Evolutionary conservation across 306 rosid genomes (phyloP).

Genomic region (Fagus crenata): DNA sequence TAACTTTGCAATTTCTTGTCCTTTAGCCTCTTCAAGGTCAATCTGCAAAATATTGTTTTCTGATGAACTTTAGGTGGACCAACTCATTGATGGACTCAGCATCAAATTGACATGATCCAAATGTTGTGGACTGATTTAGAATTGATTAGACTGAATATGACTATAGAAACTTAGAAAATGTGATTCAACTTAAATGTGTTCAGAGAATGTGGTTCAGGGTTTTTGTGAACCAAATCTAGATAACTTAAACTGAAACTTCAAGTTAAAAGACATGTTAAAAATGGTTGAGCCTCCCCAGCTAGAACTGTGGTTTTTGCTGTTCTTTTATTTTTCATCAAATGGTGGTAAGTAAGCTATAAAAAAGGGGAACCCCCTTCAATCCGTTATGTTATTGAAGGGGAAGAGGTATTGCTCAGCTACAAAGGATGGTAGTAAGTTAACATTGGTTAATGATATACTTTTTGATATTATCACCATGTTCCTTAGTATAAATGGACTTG

Average conservation of each 20-base stretch:
- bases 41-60: conserved; percentile 41
- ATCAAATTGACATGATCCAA: conserved; percentile 17
- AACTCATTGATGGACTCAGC: conserved; percentile 5
- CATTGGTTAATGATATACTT: background rate
- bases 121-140: background rate
- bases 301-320: background rate
- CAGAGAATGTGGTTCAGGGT: background rate
- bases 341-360: background rate
- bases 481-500: background rate
- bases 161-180: background rate
- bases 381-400: background rate
- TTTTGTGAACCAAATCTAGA: background rate
- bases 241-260: background rate
- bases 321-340: background rate
- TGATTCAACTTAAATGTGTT: background rate
- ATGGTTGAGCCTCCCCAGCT: background rate
- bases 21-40: conserved; percentile 86
- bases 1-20: conserved; percentile 67
- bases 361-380: background rate
- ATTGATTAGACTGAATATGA: background rate
- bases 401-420: background rate
- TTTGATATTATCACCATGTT: conserved; percentile 10
- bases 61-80: conserved; percentile 19
- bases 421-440: background rate
- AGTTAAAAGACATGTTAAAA: background rate